These are phyloP conservation scores for Mucor piriformis DNA, from an alignment of 371 early-diverging fungal genomes.

Conservation along the genomic window DNA sequence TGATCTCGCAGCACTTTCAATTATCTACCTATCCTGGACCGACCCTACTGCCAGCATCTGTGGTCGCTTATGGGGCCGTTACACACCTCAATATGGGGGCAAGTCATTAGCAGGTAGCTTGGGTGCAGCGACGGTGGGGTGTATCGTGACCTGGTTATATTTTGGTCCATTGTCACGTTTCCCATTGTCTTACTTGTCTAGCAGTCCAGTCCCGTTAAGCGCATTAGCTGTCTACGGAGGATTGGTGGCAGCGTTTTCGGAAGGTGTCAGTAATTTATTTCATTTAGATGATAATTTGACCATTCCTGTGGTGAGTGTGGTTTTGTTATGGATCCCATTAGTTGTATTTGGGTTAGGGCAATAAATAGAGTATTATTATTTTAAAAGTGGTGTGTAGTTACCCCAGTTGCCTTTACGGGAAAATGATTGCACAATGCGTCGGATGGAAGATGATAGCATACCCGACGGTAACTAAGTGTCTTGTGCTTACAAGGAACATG, in stretches of 20 bases:
- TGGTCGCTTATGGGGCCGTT: slow-evolving; percentile 55
- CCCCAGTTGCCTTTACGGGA: no score
- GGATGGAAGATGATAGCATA: no score
- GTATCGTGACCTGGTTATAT: slow-evolving; percentile 47
- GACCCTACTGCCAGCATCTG: slow-evolving; percentile 59
- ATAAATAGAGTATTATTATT: neutral
- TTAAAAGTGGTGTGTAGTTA: no score
- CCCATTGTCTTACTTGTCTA: slow-evolving; percentile 25
- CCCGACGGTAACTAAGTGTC: no score
- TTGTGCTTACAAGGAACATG: no score
- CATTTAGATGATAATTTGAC: slow-evolving; percentile 52
- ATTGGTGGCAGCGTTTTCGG: slow-evolving; percentile 47
- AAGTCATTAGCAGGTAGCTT: slow-evolving; percentile 57
- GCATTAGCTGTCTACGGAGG: slow-evolving; percentile 46
- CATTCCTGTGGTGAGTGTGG: slow-evolving; percentile 47
- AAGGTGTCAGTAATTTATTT: slow-evolving; percentile 42
- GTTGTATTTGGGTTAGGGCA: slow-evolving; percentile 21
- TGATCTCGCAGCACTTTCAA: slow-evolving; percentile 58
- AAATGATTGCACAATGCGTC: no score
- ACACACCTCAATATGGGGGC: slow-evolving; percentile 47
- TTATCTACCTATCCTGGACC: slow-evolving; percentile 58
- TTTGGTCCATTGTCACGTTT: slow-evolving; percentile 26
- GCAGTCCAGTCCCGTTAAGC: slow-evolving; percentile 21
- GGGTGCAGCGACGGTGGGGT: slow-evolving; percentile 45
- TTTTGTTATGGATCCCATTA: slow-evolving; percentile 45